Base-by-base conservation (phyloP, 371 early-diverging fungal species). In the Mortierella sp. region DNA sequence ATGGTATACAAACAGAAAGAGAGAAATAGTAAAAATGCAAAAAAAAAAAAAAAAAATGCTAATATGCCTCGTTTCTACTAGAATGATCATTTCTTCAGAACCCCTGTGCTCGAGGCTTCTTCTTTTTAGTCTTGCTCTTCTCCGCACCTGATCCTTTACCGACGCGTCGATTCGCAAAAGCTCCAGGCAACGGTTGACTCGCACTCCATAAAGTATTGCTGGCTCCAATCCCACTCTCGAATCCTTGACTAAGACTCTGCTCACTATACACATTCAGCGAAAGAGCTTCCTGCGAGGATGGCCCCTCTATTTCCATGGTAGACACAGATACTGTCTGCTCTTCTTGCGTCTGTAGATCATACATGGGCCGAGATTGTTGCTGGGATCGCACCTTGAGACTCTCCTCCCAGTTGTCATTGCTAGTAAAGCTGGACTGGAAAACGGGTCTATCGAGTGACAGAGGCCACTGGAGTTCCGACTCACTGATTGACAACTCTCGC, bases 111-210 rank as follows among this genome's bases (percentile, higher is more conserved):
- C 75, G 44, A 18, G 25, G 46, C 60, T 70, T 71, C 47, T 71
- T 67, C 60, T 76, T 71, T 55, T 75, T 75, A 30, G 69, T 47
- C 55, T 65, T 74, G 46, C 44, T 25, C 21, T n/a, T 21, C 3
- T 19, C 25, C 25, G 30, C 28, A 11, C 26, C 50, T 4, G 46
- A 48, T 19, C 60, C 43, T 63, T 26, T 61, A 30, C 12, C 53
- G 21, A 5, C 21, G 3, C 23, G 53, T 53, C 53, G 53, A 15
- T 60, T 64, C 14, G 68, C 76, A 56, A 76, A 76, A 0, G 64
- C 12, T 9, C 76, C 76, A 15, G 57, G 72, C 0, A 76, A 67
- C 6, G 77, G 77, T 21, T 72, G 72, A 52, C 77, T 77, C n/a
- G 77, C 77, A 2, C 72, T 62, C 60, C 61, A 67, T 51, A 63